Conservation (phyloP, 2,329 filamentous ascomycete genomes). For the Pseudopyrenochaeta lycopersici region DNA sequence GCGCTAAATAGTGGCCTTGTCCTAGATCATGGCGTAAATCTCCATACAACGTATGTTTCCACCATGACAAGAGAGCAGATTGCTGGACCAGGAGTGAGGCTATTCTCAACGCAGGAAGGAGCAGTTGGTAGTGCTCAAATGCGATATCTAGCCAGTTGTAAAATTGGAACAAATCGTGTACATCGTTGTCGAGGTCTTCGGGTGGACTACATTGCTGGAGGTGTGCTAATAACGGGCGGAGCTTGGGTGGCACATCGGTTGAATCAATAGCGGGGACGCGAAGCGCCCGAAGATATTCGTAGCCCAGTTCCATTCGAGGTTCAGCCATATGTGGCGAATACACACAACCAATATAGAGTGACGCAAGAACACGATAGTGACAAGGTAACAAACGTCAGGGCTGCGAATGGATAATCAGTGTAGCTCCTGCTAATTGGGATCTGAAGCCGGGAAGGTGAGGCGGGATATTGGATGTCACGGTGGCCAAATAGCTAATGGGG, state of each 20-base stretch:
- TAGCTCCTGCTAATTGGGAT: too few species aligned
- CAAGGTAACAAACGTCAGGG: background rate
- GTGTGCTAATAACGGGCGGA: background rate
- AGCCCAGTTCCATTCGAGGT: background rate
- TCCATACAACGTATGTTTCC: slow-evolving; percentile 5
- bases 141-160: slow-evolving; percentile 1
- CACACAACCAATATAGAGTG: background rate
- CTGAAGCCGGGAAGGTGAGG: too few species aligned
- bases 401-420: too few species aligned
- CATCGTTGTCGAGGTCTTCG: background rate
- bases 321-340: background rate
- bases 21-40: background rate
- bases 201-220: background rate
- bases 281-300: slow-evolving; percentile 1
- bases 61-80: slow-evolving; percentile 1
- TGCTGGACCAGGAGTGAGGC: slow-evolving; percentile 8
- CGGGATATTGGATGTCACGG: too few species aligned
- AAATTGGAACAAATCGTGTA: slow-evolving; percentile 3
- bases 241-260: background rate
- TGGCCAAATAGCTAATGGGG: too few species aligned
- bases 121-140: background rate
- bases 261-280: background rate
- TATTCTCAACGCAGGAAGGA: slow-evolving; percentile 6
- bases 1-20: background rate
- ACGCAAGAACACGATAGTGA: background rate